Evolutionary conservation across 2,329 filamentous ascomycete species (phyloP).

Genomic region (Arthrobotrys entomopaga): DNA sequence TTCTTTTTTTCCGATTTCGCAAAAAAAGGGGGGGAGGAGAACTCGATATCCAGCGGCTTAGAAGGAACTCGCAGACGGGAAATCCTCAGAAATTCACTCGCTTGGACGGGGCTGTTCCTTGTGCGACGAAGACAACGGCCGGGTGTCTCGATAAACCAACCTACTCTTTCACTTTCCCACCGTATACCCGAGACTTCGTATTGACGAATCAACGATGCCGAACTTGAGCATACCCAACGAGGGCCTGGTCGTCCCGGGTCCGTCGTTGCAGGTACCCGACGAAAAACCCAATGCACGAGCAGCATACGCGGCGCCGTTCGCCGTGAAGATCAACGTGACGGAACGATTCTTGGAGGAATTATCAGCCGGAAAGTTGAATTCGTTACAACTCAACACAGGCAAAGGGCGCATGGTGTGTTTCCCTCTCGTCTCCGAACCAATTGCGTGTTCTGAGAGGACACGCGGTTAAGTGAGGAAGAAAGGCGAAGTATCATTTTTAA

Average conservation of each 20-base stretch:
- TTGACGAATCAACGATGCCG: slow-evolving; percentile 52
- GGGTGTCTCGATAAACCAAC: slow-evolving; percentile 20
- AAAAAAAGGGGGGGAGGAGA: slow-evolving; percentile 1
- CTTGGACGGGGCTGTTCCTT: slow-evolving; percentile 23
- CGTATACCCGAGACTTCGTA: slow-evolving; percentile 43
- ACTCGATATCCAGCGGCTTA: slow-evolving; percentile 19
- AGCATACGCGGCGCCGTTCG: slow-evolving; percentile 53
- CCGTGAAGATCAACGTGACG: slow-evolving; percentile 53
- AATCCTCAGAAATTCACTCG: slow-evolving; percentile 28
- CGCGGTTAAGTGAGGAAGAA: slow-evolving; percentile 44
- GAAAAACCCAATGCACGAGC: slow-evolving; percentile 51
- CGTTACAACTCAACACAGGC: slow-evolving; percentile 50
- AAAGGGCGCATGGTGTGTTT: slow-evolving; percentile 55
- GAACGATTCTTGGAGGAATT: slow-evolving; percentile 53
- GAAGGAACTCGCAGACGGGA: slow-evolving; percentile 13
- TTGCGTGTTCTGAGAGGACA: slow-evolving; percentile 28
- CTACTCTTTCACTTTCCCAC: slow-evolving; percentile 10
- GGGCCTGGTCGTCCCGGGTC: slow-evolving; percentile 48
- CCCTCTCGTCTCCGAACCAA: slow-evolving; percentile 49
- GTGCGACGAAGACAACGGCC: slow-evolving; percentile 39
- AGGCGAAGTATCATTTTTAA: slow-evolving; percentile 30
- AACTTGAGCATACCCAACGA: slow-evolving; percentile 50
- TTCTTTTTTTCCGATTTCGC: background rate
- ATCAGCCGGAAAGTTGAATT: slow-evolving; percentile 45
- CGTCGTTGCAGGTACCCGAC: slow-evolving; percentile 54